Evolutionary conservation across 1,284 basidiomycete species (phyloP).

Genomic region (Phellinidium pouzarii): DNA sequence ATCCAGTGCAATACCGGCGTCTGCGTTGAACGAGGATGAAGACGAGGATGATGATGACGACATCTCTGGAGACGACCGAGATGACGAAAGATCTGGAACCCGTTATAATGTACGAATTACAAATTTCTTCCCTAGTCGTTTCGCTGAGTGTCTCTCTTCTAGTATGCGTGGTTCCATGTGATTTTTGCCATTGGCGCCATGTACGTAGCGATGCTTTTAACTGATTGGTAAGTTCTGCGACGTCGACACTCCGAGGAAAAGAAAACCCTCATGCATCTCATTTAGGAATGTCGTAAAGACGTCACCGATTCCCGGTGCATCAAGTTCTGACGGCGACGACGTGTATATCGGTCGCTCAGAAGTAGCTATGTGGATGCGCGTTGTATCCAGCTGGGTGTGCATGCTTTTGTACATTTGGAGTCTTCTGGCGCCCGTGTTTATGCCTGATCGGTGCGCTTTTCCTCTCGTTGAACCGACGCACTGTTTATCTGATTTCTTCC

Average conservation of each 20-base stretch:
- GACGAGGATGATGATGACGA: constrained; percentile 73
- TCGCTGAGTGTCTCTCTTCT: constrained; percentile 13
- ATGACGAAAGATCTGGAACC: constrained; percentile 96
- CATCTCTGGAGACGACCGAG: constrained; percentile 63
- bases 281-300: constrained; percentile 66
- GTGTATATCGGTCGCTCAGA: constrained; percentile 95
- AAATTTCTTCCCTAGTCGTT: constrained; percentile 11
- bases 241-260: constrained; percentile 1
- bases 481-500: not conserved
- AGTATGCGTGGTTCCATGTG: constrained; percentile 98
- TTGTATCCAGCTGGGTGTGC: constrained; percentile 94
- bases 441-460: constrained; percentile 72
- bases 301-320: constrained; percentile 30
- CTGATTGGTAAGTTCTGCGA: constrained; percentile 77
- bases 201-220: constrained; percentile 98
- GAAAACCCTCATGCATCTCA: constrained; percentile 10
- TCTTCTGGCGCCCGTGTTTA: constrained; percentile 78
- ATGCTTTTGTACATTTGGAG: constrained; percentile 89
- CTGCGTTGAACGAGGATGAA: constrained; percentile 80
- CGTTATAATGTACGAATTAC: constrained; percentile 76
- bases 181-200: constrained; percentile 95
- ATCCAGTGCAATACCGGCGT: constrained; percentile 82
- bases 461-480: not conserved
- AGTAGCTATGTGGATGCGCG: constrained; percentile 98
- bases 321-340: constrained; percentile 43